Percentiles rank a stretch among this genome's conserved stretches.
Evolutionary conservation across 129 eudicot genomes (phyloP).

Genomic region (Gnaphalium uliginosum): DNA sequence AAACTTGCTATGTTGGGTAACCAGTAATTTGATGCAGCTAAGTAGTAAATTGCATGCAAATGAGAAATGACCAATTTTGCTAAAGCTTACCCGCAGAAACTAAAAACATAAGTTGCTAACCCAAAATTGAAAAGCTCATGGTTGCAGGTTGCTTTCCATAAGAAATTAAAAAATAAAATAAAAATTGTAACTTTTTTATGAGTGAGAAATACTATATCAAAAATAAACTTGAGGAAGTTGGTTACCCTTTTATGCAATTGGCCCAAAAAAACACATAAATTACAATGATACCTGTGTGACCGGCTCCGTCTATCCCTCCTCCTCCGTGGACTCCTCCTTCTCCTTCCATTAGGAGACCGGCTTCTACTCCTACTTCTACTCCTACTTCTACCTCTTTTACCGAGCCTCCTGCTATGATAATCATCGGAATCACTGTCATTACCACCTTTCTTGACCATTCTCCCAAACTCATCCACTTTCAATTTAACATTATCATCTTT

Average conservation of each 20-base stretch:
- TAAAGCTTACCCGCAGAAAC: not conserved
- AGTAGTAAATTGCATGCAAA: not conserved
- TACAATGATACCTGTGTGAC: constrained; percentile 67
- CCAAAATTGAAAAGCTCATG: no score
- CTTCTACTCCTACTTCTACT: constrained; percentile 70
- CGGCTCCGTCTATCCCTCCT: constrained; percentile 70
- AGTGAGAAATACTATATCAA: not conserved
- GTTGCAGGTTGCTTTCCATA: not conserved
- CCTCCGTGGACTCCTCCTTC: constrained; percentile 57
- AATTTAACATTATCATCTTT: constrained; percentile 29
- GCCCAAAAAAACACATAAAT: not conserved
- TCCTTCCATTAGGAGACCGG: constrained; percentile 56
- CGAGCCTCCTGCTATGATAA: constrained; percentile 47
- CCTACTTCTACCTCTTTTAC: constrained; percentile 66
- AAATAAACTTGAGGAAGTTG: not conserved
- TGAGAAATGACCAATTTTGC: not conserved
- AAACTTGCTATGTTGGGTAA: not conserved
- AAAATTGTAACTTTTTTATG: not conserved
- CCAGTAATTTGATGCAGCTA: not conserved
- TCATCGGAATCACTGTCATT: constrained; percentile 79
- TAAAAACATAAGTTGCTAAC: not conserved
- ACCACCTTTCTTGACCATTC: constrained; percentile 64
- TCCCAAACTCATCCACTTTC: constrained; percentile 89
- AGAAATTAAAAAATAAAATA: no score
- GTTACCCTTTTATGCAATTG: not conserved